Base-by-base conservation (phyloP, 495 filamentous ascomycete species). In the Xylaria scruposa region DNA sequence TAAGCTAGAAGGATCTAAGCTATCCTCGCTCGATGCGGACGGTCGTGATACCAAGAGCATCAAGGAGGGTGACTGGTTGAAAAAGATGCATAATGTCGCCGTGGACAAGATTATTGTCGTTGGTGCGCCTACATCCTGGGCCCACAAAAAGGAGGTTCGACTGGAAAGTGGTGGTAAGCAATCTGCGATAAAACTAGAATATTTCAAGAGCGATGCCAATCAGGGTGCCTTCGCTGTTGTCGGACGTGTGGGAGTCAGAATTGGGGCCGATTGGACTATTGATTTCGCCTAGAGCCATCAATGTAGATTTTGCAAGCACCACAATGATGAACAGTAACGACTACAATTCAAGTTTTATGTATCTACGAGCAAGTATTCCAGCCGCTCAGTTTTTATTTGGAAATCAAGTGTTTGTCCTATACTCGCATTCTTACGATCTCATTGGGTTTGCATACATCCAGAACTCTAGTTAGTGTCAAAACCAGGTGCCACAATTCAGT, bases 21-120 rank as follows among this genome's bases (percentile, higher is more conserved):
- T 97, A 17, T 71, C 76, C 21, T 88, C 87, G 7, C 76, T 80
- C 46, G 83, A 85, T 53, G 77, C 80, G 12, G 86, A 88, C 63
- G 85, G 89, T 64, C 79, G 89, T 15, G 88, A 85, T 4, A 75
- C 76, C 24, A 86, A 86, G 77, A 86, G 83, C 21, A 83, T 90
- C 51, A 88, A 92, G 83, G 90, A 92, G 60, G 90, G 90, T 29
- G 88, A 86, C 26, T 98, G 91, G 81, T 76, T 92, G 67, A 92
- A 94, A 84, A 83, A 79, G 33, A 96, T 97, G 91, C 87, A 87
- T 44, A 83, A 83, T 38, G 94, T 98, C 36, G 78, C 85, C 8
- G 90, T 98, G 1, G 94, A 97, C 85, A 92, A 89, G 81, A 86
- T 98, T 46, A 83, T 99, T 17, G 71, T 99, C 31, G 87, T 98